Evolutionary conservation across 768 basidiomycete species (phyloP), one percentile per base, ranked within the genome.

Genomic region (Serendipita sp.): DNA sequence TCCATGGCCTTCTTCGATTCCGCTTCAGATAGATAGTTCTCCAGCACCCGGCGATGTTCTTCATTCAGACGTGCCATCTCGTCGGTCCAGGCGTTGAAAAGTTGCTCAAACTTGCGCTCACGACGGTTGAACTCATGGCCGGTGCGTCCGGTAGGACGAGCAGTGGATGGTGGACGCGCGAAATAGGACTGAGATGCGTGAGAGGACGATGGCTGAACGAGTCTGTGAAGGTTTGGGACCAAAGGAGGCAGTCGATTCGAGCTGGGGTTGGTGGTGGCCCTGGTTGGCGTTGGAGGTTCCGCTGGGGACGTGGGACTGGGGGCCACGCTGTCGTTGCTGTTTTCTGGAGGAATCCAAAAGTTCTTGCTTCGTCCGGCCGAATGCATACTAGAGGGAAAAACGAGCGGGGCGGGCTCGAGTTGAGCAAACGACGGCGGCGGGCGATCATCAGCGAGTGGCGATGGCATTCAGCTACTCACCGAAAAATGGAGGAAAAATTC

Each of bases 81-180:
- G 11, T 58, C n/a, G 53, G 24, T 58, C 53, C 53, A 58, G 22
- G 53, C 22, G 33, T 58, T 31, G 53, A 58, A 58, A 20, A 58
- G 24, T 4, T 13, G 9, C 53, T 58, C 53, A 31, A 58, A 58
- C 31, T 31, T 58, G 33, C 53, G 53, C 33, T 58, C 53, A n/a
- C 53, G 53, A 24, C 53, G 53, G 53, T 58, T 58, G 53, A 26
- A 58, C 53, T 58, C 53, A 26, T 33, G 22, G 53, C 53, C 53
- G 26, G 53, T 33, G 33, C 53, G 53, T 30, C 33, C 53, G 30
- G 24, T 24, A 24, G 26, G 24, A n/a, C 31, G 53, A n/a, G 26
- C 9, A 4, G 33, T 4, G 9, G 9, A 9, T n/a, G 11, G 53
- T 28, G 53, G 9, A 22, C 20, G 45, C 4, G 24, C 11, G 24